Base-by-base conservation (phyloP, 2,329 filamentous ascomycete species). In the Kalaharituber pfeilii region DNA sequence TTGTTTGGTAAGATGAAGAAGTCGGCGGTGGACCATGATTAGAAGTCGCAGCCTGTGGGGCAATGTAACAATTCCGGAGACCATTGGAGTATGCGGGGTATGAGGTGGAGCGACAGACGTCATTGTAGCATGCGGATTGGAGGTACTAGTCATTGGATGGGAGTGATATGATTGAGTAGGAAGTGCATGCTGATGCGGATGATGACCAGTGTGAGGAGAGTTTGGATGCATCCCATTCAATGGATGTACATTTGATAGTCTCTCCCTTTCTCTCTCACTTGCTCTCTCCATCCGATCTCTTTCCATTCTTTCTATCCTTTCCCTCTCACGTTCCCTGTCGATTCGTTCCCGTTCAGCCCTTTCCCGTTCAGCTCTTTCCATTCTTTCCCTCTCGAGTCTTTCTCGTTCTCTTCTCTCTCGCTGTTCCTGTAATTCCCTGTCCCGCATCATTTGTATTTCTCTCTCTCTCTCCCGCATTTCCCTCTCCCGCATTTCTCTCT, bases 311-410 rank as follows among this genome's bases (percentile, higher is more conserved):
- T 51, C 52, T 8, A 59, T 54, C 33, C 55, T 57, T 24, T 60
- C 57, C 24, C 60, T 51, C 36, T 62, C 60, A 30, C 59, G 55
- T 51, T 57, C 50, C 45, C 28, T 52, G 73, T 24, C n/a, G n/a
- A n/a, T n/a, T 25, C 69, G 66, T 52, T 70, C 68, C 26, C 72
- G 68, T 50, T 76, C 74, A 45, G 70, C 73, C 58, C 72, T 68
- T 66, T 8, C 62, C 51, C 49, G 54, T 61, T 45, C 59, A 62
- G 30, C 30, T n/a, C 30, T 9, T n/a, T 36, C 30, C 30, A 9
- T n/a, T 36, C n/a, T 9, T 33, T 70, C 69, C 5, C 67, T 65
- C 11, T 69, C 42, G 3, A 50, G 52, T 27, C 58, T 52, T 8
- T 51, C 52, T 8, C 59, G 61, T 2, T 54, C 33, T 54, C 56